Percentiles rank a stretch among this genome's conserved stretches.
These are phyloP conservation scores for Amborella trichopoda DNA, from an alignment of 164 flowering plant genomes.

Conservation along the genomic window DNA sequence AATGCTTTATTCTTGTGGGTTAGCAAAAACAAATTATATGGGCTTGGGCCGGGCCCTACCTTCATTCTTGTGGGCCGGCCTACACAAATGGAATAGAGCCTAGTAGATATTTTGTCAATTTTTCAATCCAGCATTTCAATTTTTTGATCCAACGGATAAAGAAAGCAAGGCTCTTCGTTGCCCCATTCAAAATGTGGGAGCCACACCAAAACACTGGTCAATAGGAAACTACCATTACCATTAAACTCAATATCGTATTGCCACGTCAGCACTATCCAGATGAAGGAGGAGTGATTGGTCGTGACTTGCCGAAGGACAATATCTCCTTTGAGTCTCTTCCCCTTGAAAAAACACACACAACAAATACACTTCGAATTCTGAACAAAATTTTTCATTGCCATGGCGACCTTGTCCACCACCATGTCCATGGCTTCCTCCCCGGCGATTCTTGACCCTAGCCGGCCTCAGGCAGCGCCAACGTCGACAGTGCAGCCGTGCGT, in stretches of 20 bases:
- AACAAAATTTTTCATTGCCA: not conserved
- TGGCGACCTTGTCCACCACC: conserved; percentile 4
- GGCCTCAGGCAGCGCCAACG: conserved; percentile 26
- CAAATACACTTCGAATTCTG: no score
- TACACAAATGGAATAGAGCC: no score
- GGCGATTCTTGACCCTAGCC: conserved; percentile 37
- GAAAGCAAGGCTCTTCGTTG: conserved; percentile 1
- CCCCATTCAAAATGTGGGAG: not conserved
- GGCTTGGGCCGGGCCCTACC: no score
- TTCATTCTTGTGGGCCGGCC: no score
- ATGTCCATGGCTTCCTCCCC: conserved; percentile 21
- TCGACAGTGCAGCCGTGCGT: conserved; percentile 45
- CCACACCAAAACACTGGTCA: not conserved
- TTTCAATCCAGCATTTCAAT: no score
- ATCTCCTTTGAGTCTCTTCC: not conserved
- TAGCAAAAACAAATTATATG: no score
- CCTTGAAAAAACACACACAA: no score
- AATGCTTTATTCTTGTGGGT: no score
- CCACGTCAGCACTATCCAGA: conserved; percentile 16
- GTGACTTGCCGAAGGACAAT: not conserved
- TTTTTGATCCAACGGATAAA: no score
- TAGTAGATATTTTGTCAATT: no score
- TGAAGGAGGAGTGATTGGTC: not conserved
- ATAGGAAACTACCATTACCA: no score
- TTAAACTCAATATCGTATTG: no score